These are phyloP conservation scores for Thermothelomyces thermophilus DNA, from an alignment of 2,329 filamentous ascomycete genomes.

Conservation along the genomic window DNA sequence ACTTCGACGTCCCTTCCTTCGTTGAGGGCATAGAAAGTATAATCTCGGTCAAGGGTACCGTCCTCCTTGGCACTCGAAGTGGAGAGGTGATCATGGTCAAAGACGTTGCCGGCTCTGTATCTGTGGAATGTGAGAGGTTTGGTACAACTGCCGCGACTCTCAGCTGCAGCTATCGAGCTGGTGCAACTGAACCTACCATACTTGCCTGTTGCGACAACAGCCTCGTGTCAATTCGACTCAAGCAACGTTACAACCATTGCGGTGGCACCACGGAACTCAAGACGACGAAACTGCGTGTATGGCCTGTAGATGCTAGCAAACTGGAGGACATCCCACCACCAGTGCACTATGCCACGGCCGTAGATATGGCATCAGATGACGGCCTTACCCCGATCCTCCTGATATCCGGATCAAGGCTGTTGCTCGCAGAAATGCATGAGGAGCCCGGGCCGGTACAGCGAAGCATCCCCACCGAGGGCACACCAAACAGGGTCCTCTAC, in stretches of 20 bases:
- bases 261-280: conserved; percentile 27
- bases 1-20: conserved; percentile 32
- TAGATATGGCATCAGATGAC: conserved; percentile 35
- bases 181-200: conserved; percentile 26
- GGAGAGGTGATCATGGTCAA: conserved; percentile 43
- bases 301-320: conserved; percentile 43
- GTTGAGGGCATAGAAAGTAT: conserved; percentile 30
- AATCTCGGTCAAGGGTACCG: conserved; percentile 16
- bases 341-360: conserved; percentile 42
- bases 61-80: conserved; percentile 45
- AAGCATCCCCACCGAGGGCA: conserved; percentile 40
- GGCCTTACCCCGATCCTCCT: conserved; percentile 42
- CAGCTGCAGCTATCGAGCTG: conserved; percentile 19
- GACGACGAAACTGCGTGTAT: conserved; percentile 40
- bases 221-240: conserved; percentile 35
- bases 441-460: conserved; percentile 43
- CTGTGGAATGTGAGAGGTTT: conserved; percentile 25
- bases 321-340: conserved; percentile 33
- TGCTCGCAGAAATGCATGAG: conserved; percentile 47
- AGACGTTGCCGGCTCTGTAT: not conserved
- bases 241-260: conserved; percentile 25
- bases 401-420: conserved; percentile 42
- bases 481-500: conserved; percentile 48
- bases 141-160: conserved; percentile 23
- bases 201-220: conserved; percentile 45